phyloP scores from a whole-genome alignment of 2,329 filamentous ascomycete species.

The Aspergillus intermedius region DNA sequence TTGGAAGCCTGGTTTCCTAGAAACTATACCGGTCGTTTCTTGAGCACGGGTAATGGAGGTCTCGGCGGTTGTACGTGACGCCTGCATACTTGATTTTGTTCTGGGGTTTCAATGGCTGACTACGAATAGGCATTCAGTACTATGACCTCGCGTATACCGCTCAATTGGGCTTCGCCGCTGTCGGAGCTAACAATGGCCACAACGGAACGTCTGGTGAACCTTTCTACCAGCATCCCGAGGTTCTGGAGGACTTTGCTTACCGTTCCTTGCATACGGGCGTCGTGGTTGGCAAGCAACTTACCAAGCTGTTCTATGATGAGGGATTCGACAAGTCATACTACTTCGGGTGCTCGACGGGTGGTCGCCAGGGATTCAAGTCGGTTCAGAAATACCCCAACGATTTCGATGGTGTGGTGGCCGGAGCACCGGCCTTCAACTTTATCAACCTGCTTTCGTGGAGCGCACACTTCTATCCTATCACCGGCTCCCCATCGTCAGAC shows the following conservation, averaged over 20 bases:
- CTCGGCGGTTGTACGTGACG: constrained; percentile 39
- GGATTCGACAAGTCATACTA: constrained; percentile 42
- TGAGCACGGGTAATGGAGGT: constrained; percentile 47
- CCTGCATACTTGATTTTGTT: not conserved
- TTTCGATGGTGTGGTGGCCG: constrained; percentile 45
- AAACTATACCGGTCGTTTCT: constrained; percentile 41
- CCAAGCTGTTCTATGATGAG: constrained; percentile 33
- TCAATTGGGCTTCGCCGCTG: constrained; percentile 38
- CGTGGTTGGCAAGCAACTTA: constrained; percentile 36
- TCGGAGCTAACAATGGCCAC: constrained; percentile 48
- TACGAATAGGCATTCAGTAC: constrained; percentile 39
- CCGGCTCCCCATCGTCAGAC: constrained; percentile 29
- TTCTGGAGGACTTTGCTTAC: constrained; percentile 45
- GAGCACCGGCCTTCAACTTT: constrained; percentile 39
- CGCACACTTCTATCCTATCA: constrained; percentile 37
- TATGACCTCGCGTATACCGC: constrained; percentile 40
- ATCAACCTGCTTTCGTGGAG: constrained; percentile 40
- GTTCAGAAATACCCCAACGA: constrained; percentile 42
- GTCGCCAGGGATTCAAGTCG: constrained; percentile 43
- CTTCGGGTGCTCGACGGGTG: constrained; percentile 44
- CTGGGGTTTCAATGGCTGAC: not conserved
- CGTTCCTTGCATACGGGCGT: constrained; percentile 38
- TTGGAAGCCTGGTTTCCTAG: constrained; percentile 45
- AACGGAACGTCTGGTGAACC: constrained; percentile 42
- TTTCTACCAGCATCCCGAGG: constrained; percentile 42